Conservation (phyloP, 1,284 basidiomycete genomes). For the Boletus mariae region DNA sequence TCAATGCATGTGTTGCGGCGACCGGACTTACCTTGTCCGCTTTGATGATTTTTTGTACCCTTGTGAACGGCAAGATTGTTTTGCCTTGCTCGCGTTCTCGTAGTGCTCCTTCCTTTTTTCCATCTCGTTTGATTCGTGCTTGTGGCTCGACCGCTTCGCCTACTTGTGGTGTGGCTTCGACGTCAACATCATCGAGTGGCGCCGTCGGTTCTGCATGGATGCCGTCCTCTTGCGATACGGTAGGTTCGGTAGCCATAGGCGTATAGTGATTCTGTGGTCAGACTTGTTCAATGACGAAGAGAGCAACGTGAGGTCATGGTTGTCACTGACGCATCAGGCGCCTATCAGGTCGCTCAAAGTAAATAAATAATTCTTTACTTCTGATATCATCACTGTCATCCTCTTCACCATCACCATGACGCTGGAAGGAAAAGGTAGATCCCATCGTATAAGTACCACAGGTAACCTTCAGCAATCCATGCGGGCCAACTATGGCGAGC, state of each 20-base stretch:
- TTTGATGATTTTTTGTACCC: constrained; percentile 77
- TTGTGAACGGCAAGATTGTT: constrained; percentile 63
- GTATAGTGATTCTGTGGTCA: not conserved
- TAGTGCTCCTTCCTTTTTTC: constrained; percentile 19
- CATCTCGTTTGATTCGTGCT: constrained; percentile 16
- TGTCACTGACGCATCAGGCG: not conserved
- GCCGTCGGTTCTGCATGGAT: constrained; percentile 3
- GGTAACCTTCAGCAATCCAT: constrained; percentile 61
- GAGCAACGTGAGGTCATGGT: not conserved
- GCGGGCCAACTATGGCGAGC: constrained; percentile 63
- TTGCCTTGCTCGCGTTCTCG: constrained; percentile 53
- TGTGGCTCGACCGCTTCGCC: constrained; percentile 9
- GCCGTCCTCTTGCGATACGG: constrained; percentile 6
- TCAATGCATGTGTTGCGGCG: not conserved
- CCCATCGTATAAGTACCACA: constrained; percentile 38
- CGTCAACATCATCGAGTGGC: constrained; percentile 12
- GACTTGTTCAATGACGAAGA: not conserved
- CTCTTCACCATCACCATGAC: constrained; percentile 1
- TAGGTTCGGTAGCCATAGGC: constrained; percentile 18
- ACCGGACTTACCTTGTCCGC: constrained; percentile 61
- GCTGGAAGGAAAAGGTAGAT: constrained; percentile 25
- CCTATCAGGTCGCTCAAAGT: not conserved
- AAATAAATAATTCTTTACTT: not conserved
- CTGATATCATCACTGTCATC: not conserved
- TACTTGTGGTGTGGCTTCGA: constrained; percentile 7